A percentile compares a stretch with the other conserved stretches of the same genome.
Conservation (phyloP, 1,139 yeast genomes). For the Candida freyschussii region DNA sequence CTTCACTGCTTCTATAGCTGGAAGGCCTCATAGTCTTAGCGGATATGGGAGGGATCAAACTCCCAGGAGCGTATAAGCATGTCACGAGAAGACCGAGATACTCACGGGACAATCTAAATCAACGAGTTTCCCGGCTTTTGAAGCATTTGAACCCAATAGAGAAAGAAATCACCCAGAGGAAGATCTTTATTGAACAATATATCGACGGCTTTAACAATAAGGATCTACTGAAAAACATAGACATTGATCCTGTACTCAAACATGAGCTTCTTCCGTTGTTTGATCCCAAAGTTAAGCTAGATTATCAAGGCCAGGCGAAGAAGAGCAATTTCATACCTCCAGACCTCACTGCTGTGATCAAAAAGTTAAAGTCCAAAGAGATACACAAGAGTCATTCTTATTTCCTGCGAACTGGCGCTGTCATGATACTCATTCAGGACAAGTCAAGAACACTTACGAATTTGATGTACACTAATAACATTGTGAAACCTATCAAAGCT, state of each 20-base stretch:
- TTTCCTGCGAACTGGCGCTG: conserved; percentile 5
- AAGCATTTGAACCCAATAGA: conserved; percentile 11
- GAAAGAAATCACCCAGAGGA: conserved; percentile 12
- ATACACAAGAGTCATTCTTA: conserved; percentile 4
- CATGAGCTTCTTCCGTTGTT: conserved; percentile 10
- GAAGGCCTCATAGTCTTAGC: too few species aligned
- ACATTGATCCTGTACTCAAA: conserved; percentile 11
- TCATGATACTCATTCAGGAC: conserved; percentile 10
- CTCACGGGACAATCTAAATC: not conserved
- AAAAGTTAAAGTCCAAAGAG: conserved; percentile 5
- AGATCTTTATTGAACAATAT: conserved; percentile 14
- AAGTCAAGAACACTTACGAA: conserved; percentile 9
- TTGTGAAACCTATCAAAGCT: conserved; percentile 4
- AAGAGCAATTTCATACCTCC: conserved; percentile 5
- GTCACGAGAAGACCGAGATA: not conserved
- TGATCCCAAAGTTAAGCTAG: conserved; percentile 3
- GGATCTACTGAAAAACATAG: conserved; percentile 5
- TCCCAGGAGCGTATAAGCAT: not conserved
- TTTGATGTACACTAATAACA: conserved; percentile 6
- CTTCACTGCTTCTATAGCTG: too few species aligned
- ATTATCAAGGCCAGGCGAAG: conserved; percentile 2
- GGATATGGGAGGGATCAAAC: conserved; percentile 1
- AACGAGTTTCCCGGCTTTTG: conserved; percentile 4
- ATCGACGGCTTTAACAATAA: conserved; percentile 5
- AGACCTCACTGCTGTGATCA: conserved; percentile 5